These are phyloP conservation scores for Ashbya aceris DNA, from an alignment of 1,139 yeast genomes.

Conservation along the genomic window DNA sequence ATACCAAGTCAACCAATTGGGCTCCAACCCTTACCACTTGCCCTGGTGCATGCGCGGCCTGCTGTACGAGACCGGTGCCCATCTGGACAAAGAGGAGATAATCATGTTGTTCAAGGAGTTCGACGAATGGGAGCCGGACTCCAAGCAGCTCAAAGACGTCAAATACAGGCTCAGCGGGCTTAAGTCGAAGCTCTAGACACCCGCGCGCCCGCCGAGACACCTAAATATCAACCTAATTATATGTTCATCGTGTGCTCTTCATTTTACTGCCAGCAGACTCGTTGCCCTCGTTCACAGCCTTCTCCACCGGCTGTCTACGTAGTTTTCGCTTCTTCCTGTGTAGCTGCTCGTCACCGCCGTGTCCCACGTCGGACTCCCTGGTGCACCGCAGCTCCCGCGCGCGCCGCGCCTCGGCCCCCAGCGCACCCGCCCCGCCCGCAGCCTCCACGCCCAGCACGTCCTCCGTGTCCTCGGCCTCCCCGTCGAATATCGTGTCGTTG, in stretches of 20 bases:
- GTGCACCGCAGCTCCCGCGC: neutral
- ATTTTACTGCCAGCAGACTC: neutral
- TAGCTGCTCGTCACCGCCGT: neutral
- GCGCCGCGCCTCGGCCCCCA: neutral
- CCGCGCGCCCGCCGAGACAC: no score
- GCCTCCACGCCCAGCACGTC: slow-evolving; percentile 14
- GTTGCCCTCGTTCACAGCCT: slow-evolving; percentile 8
- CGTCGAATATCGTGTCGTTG: slow-evolving; percentile 18
- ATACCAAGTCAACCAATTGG: slow-evolving; percentile 51
- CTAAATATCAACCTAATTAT: no score
- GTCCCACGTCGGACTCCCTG: slow-evolving; percentile 1
- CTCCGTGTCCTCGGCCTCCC: slow-evolving; percentile 14
- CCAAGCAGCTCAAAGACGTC: slow-evolving; percentile 69
- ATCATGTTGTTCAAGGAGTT: slow-evolving; percentile 56
- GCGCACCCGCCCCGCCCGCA: slow-evolving; percentile 6
- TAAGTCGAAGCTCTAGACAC: slow-evolving; percentile 29
- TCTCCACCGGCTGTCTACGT: slow-evolving; percentile 17
- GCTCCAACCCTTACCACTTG: slow-evolving; percentile 70
- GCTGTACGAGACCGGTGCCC: slow-evolving; percentile 42
- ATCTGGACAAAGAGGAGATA: slow-evolving; percentile 45
- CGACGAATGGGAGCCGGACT: slow-evolving; percentile 78
- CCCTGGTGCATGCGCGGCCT: slow-evolving; percentile 93
- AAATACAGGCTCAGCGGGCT: slow-evolving; percentile 78
- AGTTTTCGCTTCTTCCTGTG: slow-evolving; percentile 15
- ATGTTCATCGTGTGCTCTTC: no score